A percentile compares a stretch with the other conserved stretches of the same genome.
Evolutionary conservation across 1,284 basidiomycete species (phyloP).

Genomic region (Cryptococcus amylolentus): DNA sequence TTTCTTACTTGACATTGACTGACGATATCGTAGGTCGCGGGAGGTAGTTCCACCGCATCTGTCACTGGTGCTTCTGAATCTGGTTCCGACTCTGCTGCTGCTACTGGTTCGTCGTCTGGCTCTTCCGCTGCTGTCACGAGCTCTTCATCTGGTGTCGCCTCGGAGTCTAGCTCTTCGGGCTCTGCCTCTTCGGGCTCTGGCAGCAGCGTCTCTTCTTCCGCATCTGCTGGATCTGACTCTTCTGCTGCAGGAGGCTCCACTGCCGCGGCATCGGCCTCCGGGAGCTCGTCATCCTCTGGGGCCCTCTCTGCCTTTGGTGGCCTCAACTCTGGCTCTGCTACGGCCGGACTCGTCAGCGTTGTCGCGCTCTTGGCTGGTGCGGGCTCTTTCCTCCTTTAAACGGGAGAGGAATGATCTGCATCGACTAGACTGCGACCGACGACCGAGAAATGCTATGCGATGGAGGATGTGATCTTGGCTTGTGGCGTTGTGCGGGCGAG

Average conservation of each 20-base stretch:
- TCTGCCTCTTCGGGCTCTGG: neutral
- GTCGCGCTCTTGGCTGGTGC: constrained; percentile 36
- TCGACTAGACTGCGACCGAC: neutral
- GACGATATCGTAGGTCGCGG: neutral
- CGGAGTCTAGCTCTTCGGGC: neutral
- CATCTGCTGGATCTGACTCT: constrained; percentile 14
- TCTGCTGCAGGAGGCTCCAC: constrained; percentile 14
- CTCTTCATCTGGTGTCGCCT: neutral
- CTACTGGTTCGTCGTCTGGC: constrained; percentile 4
- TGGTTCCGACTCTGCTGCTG: constrained; percentile 9
- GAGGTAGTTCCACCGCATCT: neutral
- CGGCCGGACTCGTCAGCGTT: constrained; percentile 23
- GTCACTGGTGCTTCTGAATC: constrained; percentile 3
- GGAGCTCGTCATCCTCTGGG: constrained; percentile 14
- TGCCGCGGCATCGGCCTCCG: constrained; percentile 5
- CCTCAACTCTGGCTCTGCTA: constrained; percentile 18
- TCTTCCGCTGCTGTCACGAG: constrained; percentile 6
- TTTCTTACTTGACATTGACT: no score
- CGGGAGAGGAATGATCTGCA: neutral
- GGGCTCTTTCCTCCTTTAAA: constrained; percentile 41
- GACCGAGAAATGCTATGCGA: neutral
- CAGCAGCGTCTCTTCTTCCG: constrained; percentile 11
- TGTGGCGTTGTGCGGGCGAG: neutral
- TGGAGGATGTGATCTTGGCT: neutral
- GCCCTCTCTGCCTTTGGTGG: constrained; percentile 9